These are phyloP conservation scores for Phoenix roebelenii DNA, from an alignment of 176 grass and related monocot species.

Conservation along the genomic window DNA sequence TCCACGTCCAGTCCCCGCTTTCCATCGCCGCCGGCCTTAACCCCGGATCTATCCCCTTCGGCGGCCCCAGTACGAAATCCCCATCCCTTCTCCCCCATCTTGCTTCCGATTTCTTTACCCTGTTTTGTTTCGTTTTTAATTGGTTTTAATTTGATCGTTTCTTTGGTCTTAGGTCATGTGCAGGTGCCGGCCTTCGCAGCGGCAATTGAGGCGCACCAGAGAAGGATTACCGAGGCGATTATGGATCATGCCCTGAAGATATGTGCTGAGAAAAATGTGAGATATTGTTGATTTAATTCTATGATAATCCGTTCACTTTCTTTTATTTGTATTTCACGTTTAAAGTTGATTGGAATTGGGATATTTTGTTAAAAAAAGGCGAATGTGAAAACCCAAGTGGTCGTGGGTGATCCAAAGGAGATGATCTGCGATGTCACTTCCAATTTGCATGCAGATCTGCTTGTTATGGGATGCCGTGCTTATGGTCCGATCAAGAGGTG, in stretches of 20 bases:
- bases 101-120: neutral
- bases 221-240: slow-evolving; percentile 78
- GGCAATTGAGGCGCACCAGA: slow-evolving; percentile 85
- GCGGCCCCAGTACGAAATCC: slow-evolving; percentile 60
- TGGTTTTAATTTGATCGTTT: slow-evolving; percentile 14
- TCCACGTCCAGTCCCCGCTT: slow-evolving; percentile 68
- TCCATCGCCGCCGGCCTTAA: slow-evolving; percentile 66
- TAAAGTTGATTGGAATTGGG: neutral
- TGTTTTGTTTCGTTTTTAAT: neutral
- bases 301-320: no score
- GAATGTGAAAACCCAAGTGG: slow-evolving; percentile 74
- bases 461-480: slow-evolving; percentile 87
- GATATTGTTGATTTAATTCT: neutral
- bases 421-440: slow-evolving; percentile 62
- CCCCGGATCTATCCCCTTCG: slow-evolving; percentile 82
- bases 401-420: slow-evolving; percentile 87
- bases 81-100: neutral
- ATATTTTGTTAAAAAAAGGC: slow-evolving; percentile 36
- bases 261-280: slow-evolving; percentile 71
- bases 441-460: slow-evolving; percentile 64
- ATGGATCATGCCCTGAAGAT: slow-evolving; percentile 73
- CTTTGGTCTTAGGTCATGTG: slow-evolving; percentile 35
- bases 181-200: slow-evolving; percentile 91
- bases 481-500: slow-evolving; percentile 78
- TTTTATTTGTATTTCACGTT: no score